Conservation (phyloP, 164 flowering plant genomes). For the Sextonia rubra region DNA sequence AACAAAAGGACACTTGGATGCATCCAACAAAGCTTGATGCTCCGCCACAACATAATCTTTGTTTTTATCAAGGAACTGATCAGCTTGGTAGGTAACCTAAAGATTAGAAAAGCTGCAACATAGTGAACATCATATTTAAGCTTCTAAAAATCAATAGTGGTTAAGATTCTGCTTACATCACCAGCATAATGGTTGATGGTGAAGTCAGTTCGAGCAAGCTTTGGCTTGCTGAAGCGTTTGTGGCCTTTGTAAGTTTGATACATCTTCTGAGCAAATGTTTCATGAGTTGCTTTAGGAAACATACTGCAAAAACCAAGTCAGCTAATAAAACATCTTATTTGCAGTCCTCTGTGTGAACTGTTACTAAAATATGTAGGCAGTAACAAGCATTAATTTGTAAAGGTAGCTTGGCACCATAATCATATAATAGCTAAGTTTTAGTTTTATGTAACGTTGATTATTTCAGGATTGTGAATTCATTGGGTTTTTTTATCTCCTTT, state of each 20-base stretch:
- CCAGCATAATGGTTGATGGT: constrained; percentile 85
- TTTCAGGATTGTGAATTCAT: not conserved
- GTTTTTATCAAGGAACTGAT: constrained; percentile 84
- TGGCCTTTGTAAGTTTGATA: constrained; percentile 71
- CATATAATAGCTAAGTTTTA: no score
- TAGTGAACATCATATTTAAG: not conserved
- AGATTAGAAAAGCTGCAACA: constrained; percentile 10
- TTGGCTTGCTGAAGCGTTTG: constrained; percentile 86
- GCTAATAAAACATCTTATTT: not conserved
- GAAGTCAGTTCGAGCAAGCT: constrained; percentile 71
- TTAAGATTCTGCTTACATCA: constrained; percentile 50
- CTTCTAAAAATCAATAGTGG: constrained; percentile 1
- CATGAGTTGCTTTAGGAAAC: constrained; percentile 92
- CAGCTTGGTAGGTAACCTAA: constrained; percentile 86
- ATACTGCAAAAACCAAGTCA: constrained; percentile 43
- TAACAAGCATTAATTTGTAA: no score
- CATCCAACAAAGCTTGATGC: constrained; percentile 69
- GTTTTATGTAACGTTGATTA: not conserved
- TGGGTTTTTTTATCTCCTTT: not conserved
- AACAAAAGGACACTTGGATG: constrained; percentile 60
- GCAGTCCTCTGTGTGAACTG: no score
- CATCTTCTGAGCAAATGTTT: constrained; percentile 84
- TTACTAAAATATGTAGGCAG: no score
- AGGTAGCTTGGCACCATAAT: no score
- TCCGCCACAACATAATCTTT: constrained; percentile 87